Evolutionary conservation across 1,139 yeast genomes (phyloP).

Genomic region (Lodderomyces metapsilosis): DNA sequence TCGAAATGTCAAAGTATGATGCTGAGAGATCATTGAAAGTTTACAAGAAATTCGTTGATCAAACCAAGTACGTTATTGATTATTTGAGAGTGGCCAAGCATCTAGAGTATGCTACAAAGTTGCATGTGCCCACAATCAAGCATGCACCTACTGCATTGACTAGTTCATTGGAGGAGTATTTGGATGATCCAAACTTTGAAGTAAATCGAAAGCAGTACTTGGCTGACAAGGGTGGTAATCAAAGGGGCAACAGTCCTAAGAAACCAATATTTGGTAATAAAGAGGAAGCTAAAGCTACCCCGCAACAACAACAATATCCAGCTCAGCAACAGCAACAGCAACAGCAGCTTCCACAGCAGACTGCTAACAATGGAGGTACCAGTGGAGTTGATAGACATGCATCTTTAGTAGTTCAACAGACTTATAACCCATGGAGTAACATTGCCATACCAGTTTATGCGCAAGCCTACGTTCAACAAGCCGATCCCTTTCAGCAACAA

Average conservation of each 20-base stretch:
- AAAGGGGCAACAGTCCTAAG: constrained; percentile 2
- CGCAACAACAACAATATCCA: constrained; percentile 2
- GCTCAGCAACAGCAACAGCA: constrained; percentile 2
- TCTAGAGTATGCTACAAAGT: constrained; percentile 78
- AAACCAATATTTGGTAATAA: background rate
- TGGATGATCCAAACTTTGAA: constrained; percentile 84
- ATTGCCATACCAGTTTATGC: constrained; percentile 14
- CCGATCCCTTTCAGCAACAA: constrained; percentile 11
- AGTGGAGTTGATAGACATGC: constrained; percentile 19
- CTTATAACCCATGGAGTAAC: constrained; percentile 46
- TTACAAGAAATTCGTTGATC: constrained; percentile 80
- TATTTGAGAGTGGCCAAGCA: constrained; percentile 88
- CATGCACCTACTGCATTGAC: constrained; percentile 97
- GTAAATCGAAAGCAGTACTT: constrained; percentile 74
- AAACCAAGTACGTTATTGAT: constrained; percentile 84
- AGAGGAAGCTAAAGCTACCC: background rate
- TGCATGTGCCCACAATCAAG: constrained; percentile 92
- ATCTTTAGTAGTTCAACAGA: constrained; percentile 40
- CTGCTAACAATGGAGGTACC: constrained; percentile 13
- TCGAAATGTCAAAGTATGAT: constrained; percentile 83
- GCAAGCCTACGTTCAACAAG: constrained; percentile 12
- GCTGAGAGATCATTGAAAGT: constrained; percentile 85
- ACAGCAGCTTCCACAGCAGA: constrained; percentile 5
- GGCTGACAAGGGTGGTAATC: constrained; percentile 47
- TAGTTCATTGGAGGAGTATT: constrained; percentile 80